Percentiles rank a stretch among this genome's conserved stretches.
Evolutionary conservation across 2,329 filamentous ascomycete species (phyloP).

Genomic region (Nectriaceae sp.): DNA sequence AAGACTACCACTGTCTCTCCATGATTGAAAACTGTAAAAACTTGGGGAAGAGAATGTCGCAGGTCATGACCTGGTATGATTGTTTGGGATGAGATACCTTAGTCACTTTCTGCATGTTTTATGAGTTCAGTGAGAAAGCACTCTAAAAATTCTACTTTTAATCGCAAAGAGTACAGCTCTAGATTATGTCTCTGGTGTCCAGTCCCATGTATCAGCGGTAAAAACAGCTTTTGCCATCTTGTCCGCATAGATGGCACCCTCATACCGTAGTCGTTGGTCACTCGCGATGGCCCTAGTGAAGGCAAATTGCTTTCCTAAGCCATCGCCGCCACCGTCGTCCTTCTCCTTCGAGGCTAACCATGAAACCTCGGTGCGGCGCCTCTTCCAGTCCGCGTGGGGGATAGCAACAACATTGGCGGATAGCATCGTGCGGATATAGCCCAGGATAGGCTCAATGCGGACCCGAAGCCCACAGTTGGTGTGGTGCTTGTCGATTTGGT

Average conservation of each 20-base stretch:
- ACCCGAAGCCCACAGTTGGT: conserved; percentile 71
- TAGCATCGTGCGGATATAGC: conserved; percentile 62
- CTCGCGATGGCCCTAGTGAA: conserved; percentile 54
- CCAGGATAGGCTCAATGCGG: conserved; percentile 65
- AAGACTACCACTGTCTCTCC: conserved; percentile 26
- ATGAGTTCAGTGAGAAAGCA: conserved; percentile 8
- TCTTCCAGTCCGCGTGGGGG: conserved; percentile 48
- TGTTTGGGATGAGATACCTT: not conserved
- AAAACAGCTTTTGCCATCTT: conserved; percentile 56
- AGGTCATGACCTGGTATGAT: too few species aligned
- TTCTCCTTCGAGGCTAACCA: conserved; percentile 38
- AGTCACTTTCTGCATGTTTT: not conserved
- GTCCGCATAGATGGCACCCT: conserved; percentile 51
- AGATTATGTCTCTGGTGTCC: conserved; percentile 52
- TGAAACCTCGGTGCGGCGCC: conserved; percentile 37
- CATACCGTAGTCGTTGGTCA: conserved; percentile 52
- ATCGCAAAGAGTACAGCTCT: not conserved
- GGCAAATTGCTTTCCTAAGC: conserved; percentile 36
- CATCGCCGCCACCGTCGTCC: conserved; percentile 15
- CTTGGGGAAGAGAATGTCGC: not conserved
- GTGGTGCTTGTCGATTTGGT: conserved; percentile 75
- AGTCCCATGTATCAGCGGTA: conserved; percentile 59
- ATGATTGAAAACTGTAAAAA: not conserved
- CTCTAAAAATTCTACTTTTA: conserved; percentile 8
- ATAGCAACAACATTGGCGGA: conserved; percentile 48